Evolutionary conservation across 169 alveolate genomes (phyloP).

Genomic region (Sarcocystis neurona): DNA sequence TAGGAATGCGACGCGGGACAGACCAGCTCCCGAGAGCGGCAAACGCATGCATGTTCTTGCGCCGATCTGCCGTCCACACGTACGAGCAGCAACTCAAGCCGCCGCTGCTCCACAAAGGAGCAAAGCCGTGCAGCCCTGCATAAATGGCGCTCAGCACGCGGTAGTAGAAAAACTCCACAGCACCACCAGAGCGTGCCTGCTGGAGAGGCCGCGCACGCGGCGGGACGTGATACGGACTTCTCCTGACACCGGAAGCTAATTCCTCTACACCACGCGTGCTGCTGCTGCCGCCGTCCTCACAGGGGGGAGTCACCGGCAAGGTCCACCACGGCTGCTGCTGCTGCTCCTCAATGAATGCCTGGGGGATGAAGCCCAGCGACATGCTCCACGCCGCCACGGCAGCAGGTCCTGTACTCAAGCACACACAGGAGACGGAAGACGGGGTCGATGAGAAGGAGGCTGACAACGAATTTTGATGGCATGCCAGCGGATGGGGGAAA

Average conservation of each 20-base stretch:
- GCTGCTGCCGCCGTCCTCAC: too few species aligned
- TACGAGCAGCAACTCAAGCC: not conserved
- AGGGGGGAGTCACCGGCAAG: not conserved
- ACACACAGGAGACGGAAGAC: too few species aligned
- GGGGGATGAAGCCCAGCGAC: slow-evolving; percentile 5
- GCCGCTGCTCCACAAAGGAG: not conserved
- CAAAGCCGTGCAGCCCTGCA: slow-evolving; percentile 1
- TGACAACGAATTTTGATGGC: too few species aligned
- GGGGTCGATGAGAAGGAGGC: too few species aligned
- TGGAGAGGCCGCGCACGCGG: not conserved
- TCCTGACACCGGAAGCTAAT: not conserved
- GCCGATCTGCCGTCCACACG: slow-evolving; percentile 18
- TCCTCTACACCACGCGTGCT: slow-evolving; percentile 9
- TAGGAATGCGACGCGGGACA: slow-evolving; percentile 26
- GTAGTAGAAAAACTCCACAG: slow-evolving; percentile 24
- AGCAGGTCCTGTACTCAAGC: not conserved
- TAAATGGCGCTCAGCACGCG: slow-evolving; percentile 14
- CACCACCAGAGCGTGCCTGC: slow-evolving; percentile 23
- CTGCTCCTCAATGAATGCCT: too few species aligned
- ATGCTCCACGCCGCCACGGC: not conserved
- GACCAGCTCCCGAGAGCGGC: not conserved
- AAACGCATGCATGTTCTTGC: not conserved
- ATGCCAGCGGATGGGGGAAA: too few species aligned
- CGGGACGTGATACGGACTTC: not conserved
- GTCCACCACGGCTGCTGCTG: slow-evolving; percentile 36